Percentiles rank a stretch among this genome's conserved stretches.
These are phyloP conservation scores for Coemansia sp. DNA, from an alignment of 192 early-diverging fungal genomes.

Conservation along the genomic window DNA sequence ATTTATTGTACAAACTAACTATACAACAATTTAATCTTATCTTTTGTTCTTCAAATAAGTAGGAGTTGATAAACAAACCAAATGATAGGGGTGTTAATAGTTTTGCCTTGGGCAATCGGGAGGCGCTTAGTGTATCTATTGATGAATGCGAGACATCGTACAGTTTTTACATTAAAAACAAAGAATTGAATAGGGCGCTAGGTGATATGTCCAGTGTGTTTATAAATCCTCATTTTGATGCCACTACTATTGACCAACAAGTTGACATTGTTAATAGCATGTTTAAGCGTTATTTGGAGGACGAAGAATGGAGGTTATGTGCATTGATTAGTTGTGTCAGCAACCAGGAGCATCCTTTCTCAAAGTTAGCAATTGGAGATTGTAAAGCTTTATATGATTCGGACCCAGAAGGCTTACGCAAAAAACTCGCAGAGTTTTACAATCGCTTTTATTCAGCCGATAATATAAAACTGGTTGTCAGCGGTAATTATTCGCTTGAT, in stretches of 20 bases:
- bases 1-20: too few species aligned
- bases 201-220: conserved; percentile 81
- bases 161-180: conserved; percentile 10
- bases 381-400: conserved; percentile 68
- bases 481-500: conserved; percentile 80
- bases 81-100: conserved; percentile 60
- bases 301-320: conserved; percentile 42
- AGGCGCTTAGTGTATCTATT: conserved; percentile 23
- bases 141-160: conserved; percentile 11
- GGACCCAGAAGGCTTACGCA: conserved; percentile 54
- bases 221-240: conserved; percentile 75
- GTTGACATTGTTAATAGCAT: conserved; percentile 86
- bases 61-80: conserved; percentile 67
- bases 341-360: conserved; percentile 73
- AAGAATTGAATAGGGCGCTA: conserved; percentile 56
- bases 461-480: conserved; percentile 83
- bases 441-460: conserved; percentile 85
- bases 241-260: conserved; percentile 81
- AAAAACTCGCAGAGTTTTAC: conserved; percentile 80
- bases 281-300: conserved; percentile 77
- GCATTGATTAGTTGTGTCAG: background rate
- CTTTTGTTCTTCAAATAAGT: background rate
- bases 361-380: conserved; percentile 81
- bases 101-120: conserved; percentile 20
- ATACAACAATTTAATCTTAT: too few species aligned